These are phyloP conservation scores for Abortiporus biennis DNA, from an alignment of 1,284 basidiomycete genomes.

Conservation along the genomic window DNA sequence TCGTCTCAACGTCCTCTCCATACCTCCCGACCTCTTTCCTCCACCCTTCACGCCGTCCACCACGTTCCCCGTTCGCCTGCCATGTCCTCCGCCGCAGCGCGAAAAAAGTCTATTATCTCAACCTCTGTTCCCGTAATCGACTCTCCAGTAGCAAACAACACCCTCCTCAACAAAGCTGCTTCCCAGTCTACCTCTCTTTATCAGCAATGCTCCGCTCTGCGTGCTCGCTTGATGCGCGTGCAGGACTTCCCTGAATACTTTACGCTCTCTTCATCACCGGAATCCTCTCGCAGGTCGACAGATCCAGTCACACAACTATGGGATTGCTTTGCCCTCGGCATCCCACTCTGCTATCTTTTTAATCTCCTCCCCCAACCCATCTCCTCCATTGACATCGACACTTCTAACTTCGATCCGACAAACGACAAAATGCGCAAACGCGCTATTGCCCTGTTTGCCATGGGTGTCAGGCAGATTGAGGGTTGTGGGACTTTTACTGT, in stretches of 20 bases:
- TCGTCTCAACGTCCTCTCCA: neutral
- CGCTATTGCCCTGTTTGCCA: slow-evolving; percentile 73
- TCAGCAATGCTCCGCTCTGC: slow-evolving; percentile 78
- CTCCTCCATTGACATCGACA: slow-evolving; percentile 59
- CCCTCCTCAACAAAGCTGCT: slow-evolving; percentile 81
- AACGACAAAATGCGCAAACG: slow-evolving; percentile 77
- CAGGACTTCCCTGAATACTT: slow-evolving; percentile 69
- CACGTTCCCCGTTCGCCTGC: slow-evolving; percentile 14
- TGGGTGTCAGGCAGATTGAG: slow-evolving; percentile 62
- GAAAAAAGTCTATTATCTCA: slow-evolving; percentile 78
- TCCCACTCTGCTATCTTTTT: slow-evolving; percentile 92
- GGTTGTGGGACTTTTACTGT: slow-evolving; percentile 76
- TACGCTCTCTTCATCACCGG: slow-evolving; percentile 41
- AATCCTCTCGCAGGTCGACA: slow-evolving; percentile 60
- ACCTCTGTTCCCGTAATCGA: slow-evolving; percentile 63
- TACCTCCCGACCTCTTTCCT: slow-evolving; percentile 8
- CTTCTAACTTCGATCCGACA: slow-evolving; percentile 57
- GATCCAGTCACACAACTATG: slow-evolving; percentile 91
- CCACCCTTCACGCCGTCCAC: slow-evolving; percentile 8
- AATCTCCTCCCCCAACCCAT: slow-evolving; percentile 84
- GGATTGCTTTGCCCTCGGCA: slow-evolving; percentile 90
- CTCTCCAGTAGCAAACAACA: slow-evolving; percentile 69
- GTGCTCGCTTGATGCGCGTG: slow-evolving; percentile 69
- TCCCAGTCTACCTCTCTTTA: slow-evolving; percentile 80
- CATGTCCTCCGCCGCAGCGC: slow-evolving; percentile 67